Base-by-base conservation (phyloP, 1,139 yeast genomes). In the Scheffersomyces illinoinensis region DNA sequence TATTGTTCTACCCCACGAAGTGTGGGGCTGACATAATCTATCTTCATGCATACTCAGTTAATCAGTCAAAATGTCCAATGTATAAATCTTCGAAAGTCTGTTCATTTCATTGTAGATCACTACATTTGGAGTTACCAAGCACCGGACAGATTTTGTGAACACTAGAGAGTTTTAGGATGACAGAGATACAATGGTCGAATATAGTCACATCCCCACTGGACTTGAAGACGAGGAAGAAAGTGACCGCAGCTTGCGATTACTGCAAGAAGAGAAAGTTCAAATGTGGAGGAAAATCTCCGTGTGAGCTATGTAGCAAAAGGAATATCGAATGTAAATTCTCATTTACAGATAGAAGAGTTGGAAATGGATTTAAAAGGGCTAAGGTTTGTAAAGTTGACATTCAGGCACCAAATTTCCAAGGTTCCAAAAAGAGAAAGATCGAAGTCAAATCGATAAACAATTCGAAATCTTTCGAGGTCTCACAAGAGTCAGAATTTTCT, bases 261-360 rank as follows among this genome's bases (percentile, higher is more conserved):
- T 78, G 83, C 63, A 77, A 77, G 63, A 71, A 71, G 56, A 64
- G 79, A 54, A 78, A 78, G 61, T 76, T 72, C 55, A 79, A 74
- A 66, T 46, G 66, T 60, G n/a, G 33, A 26, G 47, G 50, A 18
- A 48, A 48, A 48, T 48, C 50, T 20, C 50, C 50, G 10, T 48
- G 50, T 20, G 50, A 48, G 24, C 20, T 48, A 17, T 48, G 50
- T 26, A 48, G 24, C 50, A 48, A 48, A 26, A 48, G 50, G 50
- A 48, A 48, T 48, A 48, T 48, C 24, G 50, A 48, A 18, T 48
- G 50, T 7, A 48, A 48, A 48, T 48, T 48, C 24, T 20, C 50
- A 48, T 48, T 48, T 20, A 19, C 26, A 20, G 50, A 48, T 48
- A 48, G 50, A 48, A 48, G 50, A 48, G 50, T 48, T 48, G 50